phyloP scores from a whole-genome alignment of 2,329 filamentous ascomycete species.

The Dactylellina parvicollis region DNA sequence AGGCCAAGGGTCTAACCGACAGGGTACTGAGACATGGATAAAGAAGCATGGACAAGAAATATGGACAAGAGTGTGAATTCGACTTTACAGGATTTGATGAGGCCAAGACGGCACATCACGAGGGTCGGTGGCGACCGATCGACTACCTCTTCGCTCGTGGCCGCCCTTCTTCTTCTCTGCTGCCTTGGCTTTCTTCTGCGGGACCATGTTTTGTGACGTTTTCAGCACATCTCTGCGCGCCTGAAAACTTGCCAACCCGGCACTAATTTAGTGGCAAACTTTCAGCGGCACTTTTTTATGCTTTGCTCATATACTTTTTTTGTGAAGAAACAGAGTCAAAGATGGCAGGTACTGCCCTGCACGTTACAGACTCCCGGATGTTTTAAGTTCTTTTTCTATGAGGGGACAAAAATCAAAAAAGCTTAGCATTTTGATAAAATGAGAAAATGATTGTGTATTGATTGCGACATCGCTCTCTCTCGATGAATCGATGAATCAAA shows the following conservation, averaged over 20 bases:
- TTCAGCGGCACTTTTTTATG: slow-evolving; percentile 12
- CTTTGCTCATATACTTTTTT: not conserved
- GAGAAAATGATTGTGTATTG: no score
- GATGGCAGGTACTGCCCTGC: slow-evolving; percentile 1
- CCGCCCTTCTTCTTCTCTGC: not conserved
- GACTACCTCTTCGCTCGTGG: not conserved
- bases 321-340: not conserved
- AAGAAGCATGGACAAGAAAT: not conserved
- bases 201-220: slow-evolving; percentile 37
- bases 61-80: not conserved
- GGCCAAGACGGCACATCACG: slow-evolving; percentile 45
- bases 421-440: not conserved
- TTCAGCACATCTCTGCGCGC: slow-evolving; percentile 5
- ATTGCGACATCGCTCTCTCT: not conserved
- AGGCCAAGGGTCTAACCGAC: slow-evolving; percentile 12
- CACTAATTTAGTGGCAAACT: slow-evolving; percentile 6
- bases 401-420: no score
- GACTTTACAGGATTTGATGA: slow-evolving; percentile 29
- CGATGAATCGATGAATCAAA: not conserved
- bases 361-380: not conserved
- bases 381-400: no score
- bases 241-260: not conserved
- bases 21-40: not conserved
- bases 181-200: not conserved
- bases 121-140: slow-evolving; percentile 50